These are phyloP conservation scores for Boletus speciosus DNA, from an alignment of 768 basidiomycete genomes.

Conservation along the genomic window DNA sequence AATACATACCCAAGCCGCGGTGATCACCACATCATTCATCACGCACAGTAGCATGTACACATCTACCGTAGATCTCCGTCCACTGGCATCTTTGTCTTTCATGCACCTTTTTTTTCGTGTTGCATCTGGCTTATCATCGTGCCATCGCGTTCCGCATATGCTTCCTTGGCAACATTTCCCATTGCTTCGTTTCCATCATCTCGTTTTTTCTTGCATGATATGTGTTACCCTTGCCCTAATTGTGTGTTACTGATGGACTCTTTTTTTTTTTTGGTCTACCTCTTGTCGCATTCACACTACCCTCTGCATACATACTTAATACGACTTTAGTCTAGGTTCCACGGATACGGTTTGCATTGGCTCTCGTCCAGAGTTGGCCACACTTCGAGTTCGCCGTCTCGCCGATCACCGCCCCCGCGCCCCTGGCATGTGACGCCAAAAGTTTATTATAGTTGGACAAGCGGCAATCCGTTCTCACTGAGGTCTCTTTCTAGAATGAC, in stretches of 20 bases:
- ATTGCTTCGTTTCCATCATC: neutral
- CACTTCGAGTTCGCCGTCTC: neutral
- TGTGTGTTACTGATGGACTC: neutral
- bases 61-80: constrained; percentile 19
- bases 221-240: neutral
- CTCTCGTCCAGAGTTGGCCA: neutral
- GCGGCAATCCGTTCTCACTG: neutral
- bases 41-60: constrained; percentile 12
- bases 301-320: neutral
- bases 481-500: neutral
- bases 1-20: neutral
- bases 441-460: neutral
- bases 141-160: neutral
- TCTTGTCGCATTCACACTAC: neutral
- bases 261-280: neutral
- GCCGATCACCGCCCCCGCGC: neutral
- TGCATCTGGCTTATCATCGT: neutral
- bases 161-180: neutral
- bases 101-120: neutral
- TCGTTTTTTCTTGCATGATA: neutral
- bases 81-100: constrained; percentile 4
- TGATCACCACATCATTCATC: constrained; percentile 8
- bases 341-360: neutral
- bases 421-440: neutral
- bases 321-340: neutral